These are phyloP conservation scores for Xylaria scruposa DNA, from an alignment of 495 filamentous ascomycete genomes.

Conservation along the genomic window DNA sequence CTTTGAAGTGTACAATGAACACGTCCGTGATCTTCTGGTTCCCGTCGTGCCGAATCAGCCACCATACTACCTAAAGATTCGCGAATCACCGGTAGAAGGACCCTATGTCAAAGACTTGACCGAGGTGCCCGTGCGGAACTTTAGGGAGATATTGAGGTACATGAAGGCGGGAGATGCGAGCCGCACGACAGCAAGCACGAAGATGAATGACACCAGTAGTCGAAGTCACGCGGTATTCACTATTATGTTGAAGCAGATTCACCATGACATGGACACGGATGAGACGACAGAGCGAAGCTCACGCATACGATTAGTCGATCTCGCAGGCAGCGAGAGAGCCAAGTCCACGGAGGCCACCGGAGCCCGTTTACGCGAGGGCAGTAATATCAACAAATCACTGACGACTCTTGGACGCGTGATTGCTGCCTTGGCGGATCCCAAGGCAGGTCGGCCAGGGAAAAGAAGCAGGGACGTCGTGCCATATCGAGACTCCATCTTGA, in stretches of 20 bases:
- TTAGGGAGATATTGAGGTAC: slow-evolving; percentile 81
- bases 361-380: slow-evolving; percentile 86
- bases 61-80: slow-evolving; percentile 94
- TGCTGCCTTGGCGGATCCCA: slow-evolving; percentile 90
- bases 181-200: slow-evolving; percentile 92
- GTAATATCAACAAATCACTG: slow-evolving; percentile 98
- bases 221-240: slow-evolving; percentile 98
- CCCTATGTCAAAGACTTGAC: slow-evolving; percentile 98
- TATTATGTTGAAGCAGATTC: slow-evolving; percentile 94
- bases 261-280: slow-evolving; percentile 89
- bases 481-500: slow-evolving; percentile 96
- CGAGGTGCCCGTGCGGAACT: slow-evolving; percentile 84
- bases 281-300: slow-evolving; percentile 93
- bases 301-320: slow-evolving; percentile 93
- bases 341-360: slow-evolving; percentile 96
- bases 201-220: slow-evolving; percentile 98
- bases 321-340: slow-evolving; percentile 93
- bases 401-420: slow-evolving; percentile 96
- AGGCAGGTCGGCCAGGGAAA: slow-evolving; percentile 54
- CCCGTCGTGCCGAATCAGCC: slow-evolving; percentile 70
- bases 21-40: slow-evolving; percentile 92
- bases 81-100: slow-evolving; percentile 92
- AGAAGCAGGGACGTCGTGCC: slow-evolving; percentile 74
- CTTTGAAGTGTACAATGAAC: slow-evolving; percentile 99
- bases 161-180: slow-evolving; percentile 91